Base-by-base conservation (phyloP, 2,329 filamentous ascomycete species). In the Juglanconis juglandina region DNA sequence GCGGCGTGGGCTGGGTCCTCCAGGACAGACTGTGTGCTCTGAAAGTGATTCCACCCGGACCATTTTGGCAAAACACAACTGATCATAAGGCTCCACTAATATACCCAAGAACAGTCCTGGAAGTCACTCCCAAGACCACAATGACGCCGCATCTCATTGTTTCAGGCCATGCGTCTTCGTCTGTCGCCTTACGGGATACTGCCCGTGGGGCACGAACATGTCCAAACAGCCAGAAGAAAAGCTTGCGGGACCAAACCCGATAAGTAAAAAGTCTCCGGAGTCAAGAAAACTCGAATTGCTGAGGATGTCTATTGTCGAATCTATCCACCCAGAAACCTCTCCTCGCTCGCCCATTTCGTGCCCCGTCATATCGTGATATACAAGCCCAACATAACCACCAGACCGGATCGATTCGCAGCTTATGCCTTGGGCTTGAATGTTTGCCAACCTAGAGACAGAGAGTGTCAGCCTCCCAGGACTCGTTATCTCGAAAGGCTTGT, bases 341-440 rank as follows among this genome's bases (percentile, higher is more conserved):
- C 49, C 39, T 41, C 24, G 35, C 14, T 24, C 14, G 13, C 47
- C 37, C 34, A 44, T 53, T 32, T 48, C 58, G 59, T 61, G 59
- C 59, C 55, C 62, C 60, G 56, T 51, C n/a, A 59, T 55, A 61
- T 14, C 53, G 37, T 34, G 14, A 34, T 48, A 44, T 50, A 46
- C 61, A 60, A 55, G 33, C 24, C 53, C 51, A 39, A 37, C 37
- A 53, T 58, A 37, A 48, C 50, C 33, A 35, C 44, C 41, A 33
- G 14, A 46, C 33, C 37, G 50, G 10, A 13, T 30, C 30, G 51
- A 30, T 9, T 32, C 35, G 17, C 30, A 61, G 60, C 62, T 72
- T 78, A 79, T 68, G 67, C 65, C 71, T 75, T 75, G 71, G 76
- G 74, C 76, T 79, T 79, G 68, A 78, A 73, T 64, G 73, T 78